Base-by-base conservation (phyloP, 164 flowering plant species). In the Macadamia integrifolia region DNA sequence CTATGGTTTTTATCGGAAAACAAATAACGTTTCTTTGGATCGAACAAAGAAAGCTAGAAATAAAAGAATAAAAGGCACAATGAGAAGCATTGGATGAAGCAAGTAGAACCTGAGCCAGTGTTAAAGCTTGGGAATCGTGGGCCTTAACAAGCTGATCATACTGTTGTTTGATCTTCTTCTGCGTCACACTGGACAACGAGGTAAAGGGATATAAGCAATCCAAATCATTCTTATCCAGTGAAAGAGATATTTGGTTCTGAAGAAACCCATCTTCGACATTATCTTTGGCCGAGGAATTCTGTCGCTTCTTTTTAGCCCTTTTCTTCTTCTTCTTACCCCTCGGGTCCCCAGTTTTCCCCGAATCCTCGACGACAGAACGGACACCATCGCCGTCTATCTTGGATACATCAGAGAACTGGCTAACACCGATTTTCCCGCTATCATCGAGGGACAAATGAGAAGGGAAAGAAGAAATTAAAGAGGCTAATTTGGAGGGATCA, bases 151-250 rank as follows among this genome's bases (percentile, higher is more conserved):
- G 83, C 74, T 86, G 86, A 79, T 90, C 93, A 78, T 87, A 90
- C 72, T 88, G 93, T 71, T 81, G 87, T 73, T 88, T 90, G 62
- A 90, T 88, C 82, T 80, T 90, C 84, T 89, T 84, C 86, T 91
- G 97, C 9, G 84, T 87, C 1, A 78, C 85, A 74, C 97, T 88
- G 44, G 86, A 78, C 8, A 86, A 80, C 29, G 88, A 80, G 0
- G 97, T 91, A 66, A 91, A 87, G 3, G 93, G 93, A 68, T 81
- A 87, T 67, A 79, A 73, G 68, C 85, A 85, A 17, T 80, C 86
- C 74, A 82, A 62, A 44, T 78, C 80, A 56, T 77, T 70, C 72
- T 79, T 77, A 44, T 63, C 49, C 75, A 62, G 70, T 49, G 56
- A 29, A 30, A 29, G 78, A 71, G 60, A 46, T 9, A 50, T 66